Evolutionary conservation across 2,329 filamentous ascomycete genomes (phyloP), one percentile per base, ranked within the genome.

Genomic region (Trichophyton rubrum): DNA sequence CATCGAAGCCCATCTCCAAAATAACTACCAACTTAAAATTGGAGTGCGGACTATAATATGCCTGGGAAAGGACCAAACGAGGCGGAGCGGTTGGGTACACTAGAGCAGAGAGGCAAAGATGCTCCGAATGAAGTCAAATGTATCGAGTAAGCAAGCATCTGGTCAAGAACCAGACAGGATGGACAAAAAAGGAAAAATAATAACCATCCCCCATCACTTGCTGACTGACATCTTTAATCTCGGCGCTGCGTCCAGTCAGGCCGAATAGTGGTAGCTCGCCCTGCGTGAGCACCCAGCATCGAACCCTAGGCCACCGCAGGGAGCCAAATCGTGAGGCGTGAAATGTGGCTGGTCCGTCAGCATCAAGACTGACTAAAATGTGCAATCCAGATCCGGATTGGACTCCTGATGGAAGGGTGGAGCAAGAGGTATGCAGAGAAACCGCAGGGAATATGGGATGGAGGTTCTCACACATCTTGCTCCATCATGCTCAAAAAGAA

Each of bases 1-100:
- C 65, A 67, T 60, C 65, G 61, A 47, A 59, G 40, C 41, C 56
- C 56, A 47, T 59, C 56, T 20, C 33, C 33, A 40, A 41, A 57
- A 38, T 38, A 38, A 38, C 33, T 57, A 57, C n/a, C 49, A 53
- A 53, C 49, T 53, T 17, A 53, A 53, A 30, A 30, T 30, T 53
- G 49, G 49, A 30, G 49, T 53, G 49, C 33, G 22, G 49, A 33
- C 49, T 53, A 30, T 53, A 27, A 53, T 30, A 30, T 30, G 49
- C 27, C 27, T 53, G 49, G 24, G 22, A 33, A 51, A 22, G 45
- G 49, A 24, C 27, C 49, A 53, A 53, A 53, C 49, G 49, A 53
- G 49, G 49, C 49, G 49, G 49, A 20, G 33, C 49, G 49, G 49
- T 53, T 53, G 49, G 49, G 49, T 53, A 53, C 49, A n/a, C 49